A percentile compares a stretch with the other conserved stretches of the same genome.
Conservation (phyloP, 2,329 filamentous ascomycete genomes). For the Cladosporium sp. region DNA sequence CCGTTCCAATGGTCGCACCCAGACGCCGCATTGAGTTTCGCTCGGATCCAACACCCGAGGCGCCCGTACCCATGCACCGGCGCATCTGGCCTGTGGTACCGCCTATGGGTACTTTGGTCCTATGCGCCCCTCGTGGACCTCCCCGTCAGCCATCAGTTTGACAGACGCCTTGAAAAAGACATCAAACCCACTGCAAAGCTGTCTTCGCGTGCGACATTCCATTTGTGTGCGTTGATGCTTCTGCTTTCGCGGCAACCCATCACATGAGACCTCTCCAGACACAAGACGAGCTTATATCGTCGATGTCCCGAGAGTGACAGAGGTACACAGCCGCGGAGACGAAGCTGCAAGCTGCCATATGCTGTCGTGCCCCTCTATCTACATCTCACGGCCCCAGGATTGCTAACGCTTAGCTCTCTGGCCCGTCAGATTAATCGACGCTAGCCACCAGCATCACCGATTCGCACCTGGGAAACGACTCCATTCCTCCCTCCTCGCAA, state of each 20-base stretch:
- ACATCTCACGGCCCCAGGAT: background rate
- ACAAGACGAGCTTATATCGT: background rate
- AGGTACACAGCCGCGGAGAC: background rate
- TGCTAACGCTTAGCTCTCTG: background rate
- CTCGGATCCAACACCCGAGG: constrained; percentile 2
- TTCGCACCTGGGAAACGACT: background rate
- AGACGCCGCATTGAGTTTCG: constrained; percentile 1
- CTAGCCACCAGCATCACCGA: background rate
- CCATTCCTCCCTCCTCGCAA: background rate
- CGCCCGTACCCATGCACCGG: background rate
- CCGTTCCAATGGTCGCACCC: constrained; percentile 1
- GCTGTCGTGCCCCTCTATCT: background rate
- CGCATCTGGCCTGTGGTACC: constrained; percentile 1
- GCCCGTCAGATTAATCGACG: background rate
- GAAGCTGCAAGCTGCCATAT: background rate
- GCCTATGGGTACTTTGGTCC: background rate
- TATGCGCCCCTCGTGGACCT: constrained; percentile 1
- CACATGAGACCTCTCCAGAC: too few species aligned
- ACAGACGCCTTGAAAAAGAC: background rate
- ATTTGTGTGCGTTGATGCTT: too few species aligned
- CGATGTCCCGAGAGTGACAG: background rate
- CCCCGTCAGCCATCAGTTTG: background rate
- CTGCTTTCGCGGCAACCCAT: too few species aligned
- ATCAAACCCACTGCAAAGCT: background rate
- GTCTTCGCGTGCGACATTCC: too few species aligned